Percentiles rank a stretch among this genome's conserved stretches.
Evolutionary conservation across 768 basidiomycete species (phyloP).

Genomic region (Russula olivacea): DNA sequence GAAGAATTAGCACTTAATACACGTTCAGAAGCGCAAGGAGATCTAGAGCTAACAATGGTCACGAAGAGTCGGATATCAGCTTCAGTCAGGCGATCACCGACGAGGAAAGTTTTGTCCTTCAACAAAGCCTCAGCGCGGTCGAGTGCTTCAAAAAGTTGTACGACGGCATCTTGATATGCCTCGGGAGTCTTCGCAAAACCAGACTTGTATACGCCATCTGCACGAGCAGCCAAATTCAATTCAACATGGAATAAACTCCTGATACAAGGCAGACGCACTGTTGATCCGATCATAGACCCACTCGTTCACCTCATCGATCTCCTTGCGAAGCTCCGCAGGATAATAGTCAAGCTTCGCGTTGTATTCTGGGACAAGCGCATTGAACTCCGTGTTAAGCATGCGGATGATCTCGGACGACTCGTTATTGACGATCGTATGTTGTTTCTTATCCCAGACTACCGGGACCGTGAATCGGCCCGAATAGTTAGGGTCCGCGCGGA

Average conservation of each 20-base stretch:
- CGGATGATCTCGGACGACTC: slow-evolving; percentile 94
- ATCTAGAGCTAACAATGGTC: slow-evolving; percentile 65
- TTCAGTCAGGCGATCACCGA: slow-evolving; percentile 80
- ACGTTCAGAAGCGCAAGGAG: too few species aligned
- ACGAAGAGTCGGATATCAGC: slow-evolving; percentile 85
- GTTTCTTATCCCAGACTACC: slow-evolving; percentile 89
- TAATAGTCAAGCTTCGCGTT: slow-evolving; percentile 69
- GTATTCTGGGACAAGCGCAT: slow-evolving; percentile 60
- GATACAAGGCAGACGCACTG: slow-evolving; percentile 45
- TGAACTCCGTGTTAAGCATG: slow-evolving; percentile 83
- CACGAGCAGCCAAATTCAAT: not conserved
- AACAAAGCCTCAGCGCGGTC: slow-evolving; percentile 77
- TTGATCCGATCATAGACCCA: slow-evolving; percentile 86
- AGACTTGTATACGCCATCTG: slow-evolving; percentile 82
- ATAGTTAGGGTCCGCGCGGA: slow-evolving; percentile 67
- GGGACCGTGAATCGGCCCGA: slow-evolving; percentile 81
- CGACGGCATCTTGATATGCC: slow-evolving; percentile 76
- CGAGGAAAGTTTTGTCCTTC: slow-evolving; percentile 71
- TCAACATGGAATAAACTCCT: not conserved
- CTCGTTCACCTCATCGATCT: slow-evolving; percentile 80
- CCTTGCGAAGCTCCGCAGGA: slow-evolving; percentile 58
- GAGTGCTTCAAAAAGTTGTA: slow-evolving; percentile 68
- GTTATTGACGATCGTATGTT: slow-evolving; percentile 86
- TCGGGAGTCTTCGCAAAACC: slow-evolving; percentile 81
- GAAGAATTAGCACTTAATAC: not conserved